phyloP scores from a whole-genome alignment of 1,284 basidiomycete genomes.

The Meira miltonrushii region DNA sequence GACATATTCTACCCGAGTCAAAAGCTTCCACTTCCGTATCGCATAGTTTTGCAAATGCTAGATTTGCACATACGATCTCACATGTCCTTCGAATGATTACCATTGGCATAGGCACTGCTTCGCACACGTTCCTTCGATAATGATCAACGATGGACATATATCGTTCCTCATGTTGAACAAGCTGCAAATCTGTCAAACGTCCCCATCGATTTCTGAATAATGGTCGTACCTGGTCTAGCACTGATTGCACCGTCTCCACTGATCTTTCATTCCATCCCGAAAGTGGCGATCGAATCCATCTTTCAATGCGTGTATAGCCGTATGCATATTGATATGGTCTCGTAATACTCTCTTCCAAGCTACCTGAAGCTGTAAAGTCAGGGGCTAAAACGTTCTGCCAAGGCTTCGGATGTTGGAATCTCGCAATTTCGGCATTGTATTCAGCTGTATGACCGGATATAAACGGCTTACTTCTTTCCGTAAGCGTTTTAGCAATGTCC shows the following conservation, averaged over 20 bases:
- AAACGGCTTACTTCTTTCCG: too few relatives aligned
- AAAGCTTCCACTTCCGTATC: not conserved
- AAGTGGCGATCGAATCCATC: not conserved
- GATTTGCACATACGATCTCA: not conserved
- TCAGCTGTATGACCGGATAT: too few relatives aligned
- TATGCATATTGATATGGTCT: not conserved
- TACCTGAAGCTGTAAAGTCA: not conserved
- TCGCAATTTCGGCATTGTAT: too few relatives aligned
- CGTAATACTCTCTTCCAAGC: not conserved
- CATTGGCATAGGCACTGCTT: not conserved
- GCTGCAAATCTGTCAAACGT: not conserved
- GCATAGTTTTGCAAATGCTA: not conserved
- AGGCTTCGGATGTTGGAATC: too few relatives aligned
- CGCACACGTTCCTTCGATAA: not conserved
- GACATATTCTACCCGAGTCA: not conserved
- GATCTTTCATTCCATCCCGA: not conserved
- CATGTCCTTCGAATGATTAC: not conserved
- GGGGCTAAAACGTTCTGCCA: too few relatives aligned
- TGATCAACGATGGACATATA: not conserved
- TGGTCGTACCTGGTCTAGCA: not conserved
- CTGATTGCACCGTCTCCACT: not conserved
- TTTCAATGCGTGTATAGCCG: not conserved
- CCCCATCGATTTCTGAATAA: not conserved
- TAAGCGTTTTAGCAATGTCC: too few relatives aligned
- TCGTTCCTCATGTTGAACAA: not conserved